Evolutionary conservation across 768 basidiomycete species (phyloP).

Genomic region (Podaxis pistillaris): DNA sequence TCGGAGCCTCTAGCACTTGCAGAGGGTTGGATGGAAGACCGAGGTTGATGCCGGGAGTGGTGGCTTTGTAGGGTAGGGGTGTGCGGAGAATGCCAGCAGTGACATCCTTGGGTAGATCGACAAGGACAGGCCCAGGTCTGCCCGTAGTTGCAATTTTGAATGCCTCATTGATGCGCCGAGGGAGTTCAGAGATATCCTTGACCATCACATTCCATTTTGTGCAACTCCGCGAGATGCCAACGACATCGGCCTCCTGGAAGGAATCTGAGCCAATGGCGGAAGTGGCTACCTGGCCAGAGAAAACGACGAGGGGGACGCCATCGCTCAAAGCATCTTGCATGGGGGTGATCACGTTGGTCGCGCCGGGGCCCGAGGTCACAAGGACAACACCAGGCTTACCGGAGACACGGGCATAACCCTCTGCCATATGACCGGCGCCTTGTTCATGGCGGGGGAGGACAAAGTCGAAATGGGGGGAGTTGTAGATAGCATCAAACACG

Average conservation of each 20-base stretch:
- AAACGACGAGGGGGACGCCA: constrained; percentile 92
- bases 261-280: constrained; percentile 99
- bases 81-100: constrained; percentile 89
- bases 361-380: constrained; percentile 97
- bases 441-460: constrained; percentile 96
- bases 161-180: constrained; percentile 95
- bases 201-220: constrained; percentile 99
- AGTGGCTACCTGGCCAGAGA: constrained; percentile 97
- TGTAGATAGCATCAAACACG: constrained; percentile 99
- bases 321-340: constrained; percentile 98
- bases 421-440: constrained; percentile 98
- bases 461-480: constrained; percentile 93
- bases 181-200: constrained; percentile 93
- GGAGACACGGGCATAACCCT: constrained; percentile 96
- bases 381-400: constrained; percentile 97
- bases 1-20: constrained; percentile 51
- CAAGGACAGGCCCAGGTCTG: constrained; percentile 95
- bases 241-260: constrained; percentile 97
- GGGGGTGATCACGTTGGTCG: constrained; percentile 95
- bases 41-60: constrained; percentile 76
- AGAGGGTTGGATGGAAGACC: constrained; percentile 77
- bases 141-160: constrained; percentile 99
- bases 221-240: constrained; percentile 95
- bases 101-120: constrained; percentile 98
- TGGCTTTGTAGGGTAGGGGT: constrained; percentile 81